These are phyloP conservation scores for Cordia subcordata DNA, from an alignment of 257 asterid species.

Conservation along the genomic window DNA sequence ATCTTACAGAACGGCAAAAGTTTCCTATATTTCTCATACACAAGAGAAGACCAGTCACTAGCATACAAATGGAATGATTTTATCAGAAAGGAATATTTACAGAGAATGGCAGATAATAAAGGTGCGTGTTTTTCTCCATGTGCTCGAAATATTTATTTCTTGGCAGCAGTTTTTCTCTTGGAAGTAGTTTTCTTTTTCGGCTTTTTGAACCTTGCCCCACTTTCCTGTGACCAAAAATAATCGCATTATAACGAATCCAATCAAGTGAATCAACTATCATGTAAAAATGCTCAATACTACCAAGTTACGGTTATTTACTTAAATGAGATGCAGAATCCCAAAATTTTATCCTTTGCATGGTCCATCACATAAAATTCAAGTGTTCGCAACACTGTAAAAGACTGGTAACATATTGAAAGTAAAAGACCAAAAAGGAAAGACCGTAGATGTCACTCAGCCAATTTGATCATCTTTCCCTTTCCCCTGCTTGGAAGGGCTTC, in stretches of 20 bases:
- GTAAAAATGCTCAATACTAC: background rate
- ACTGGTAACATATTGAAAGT: background rate
- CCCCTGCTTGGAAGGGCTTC: no score
- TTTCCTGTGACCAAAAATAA: conserved; percentile 42
- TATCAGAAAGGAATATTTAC: conserved; percentile 1
- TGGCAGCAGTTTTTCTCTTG: conserved; percentile 34
- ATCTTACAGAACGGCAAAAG: no score
- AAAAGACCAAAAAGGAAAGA: no score
- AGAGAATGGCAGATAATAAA: background rate
- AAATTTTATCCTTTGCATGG: no score
- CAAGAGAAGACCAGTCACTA: no score
- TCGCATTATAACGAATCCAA: background rate
- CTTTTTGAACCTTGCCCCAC: conserved; percentile 39
- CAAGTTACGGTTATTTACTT: background rate
- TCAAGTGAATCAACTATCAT: background rate
- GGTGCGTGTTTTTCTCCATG: background rate
- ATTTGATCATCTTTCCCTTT: no score
- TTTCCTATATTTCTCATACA: no score
- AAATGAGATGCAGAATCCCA: background rate
- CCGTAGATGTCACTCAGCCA: background rate
- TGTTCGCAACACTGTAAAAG: background rate
- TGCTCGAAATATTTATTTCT: conserved; percentile 28
- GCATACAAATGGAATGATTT: background rate
- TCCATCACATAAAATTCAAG: no score
- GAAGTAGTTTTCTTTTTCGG: conserved; percentile 46